Evolutionary conservation across 1,139 yeast species (phyloP).

Genomic region (Hemisphaericaspora xylofermentans): DNA sequence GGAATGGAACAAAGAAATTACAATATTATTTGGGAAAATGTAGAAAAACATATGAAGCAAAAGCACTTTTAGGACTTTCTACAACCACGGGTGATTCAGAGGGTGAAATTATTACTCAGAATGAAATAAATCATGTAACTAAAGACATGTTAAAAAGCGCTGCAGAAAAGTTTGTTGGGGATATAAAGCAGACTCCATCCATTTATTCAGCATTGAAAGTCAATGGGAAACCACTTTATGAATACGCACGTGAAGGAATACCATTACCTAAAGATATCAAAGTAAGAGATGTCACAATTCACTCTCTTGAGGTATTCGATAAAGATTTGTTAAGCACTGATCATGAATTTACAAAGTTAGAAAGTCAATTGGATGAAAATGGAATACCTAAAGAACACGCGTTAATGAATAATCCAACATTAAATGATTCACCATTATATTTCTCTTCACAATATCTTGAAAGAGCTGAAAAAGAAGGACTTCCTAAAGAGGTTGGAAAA

Average conservation of each 20-base stretch:
- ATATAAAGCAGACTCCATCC: constrained; percentile 88
- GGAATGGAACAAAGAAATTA: constrained; percentile 81
- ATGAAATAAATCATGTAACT: constrained; percentile 58
- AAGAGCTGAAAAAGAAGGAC: constrained; percentile 37
- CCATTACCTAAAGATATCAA: constrained; percentile 83
- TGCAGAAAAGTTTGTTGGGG: constrained; percentile 68
- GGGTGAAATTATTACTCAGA: constrained; percentile 70
- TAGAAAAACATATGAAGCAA: constrained; percentile 75
- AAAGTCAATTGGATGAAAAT: constrained; percentile 52
- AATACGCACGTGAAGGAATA: constrained; percentile 86
- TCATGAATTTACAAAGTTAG: constrained; percentile 55
- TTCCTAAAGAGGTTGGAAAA: constrained; percentile 27
- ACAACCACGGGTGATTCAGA: constrained; percentile 95
- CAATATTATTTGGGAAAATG: constrained; percentile 71
- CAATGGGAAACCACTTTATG: constrained; percentile 92
- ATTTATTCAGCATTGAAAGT: constrained; percentile 90
- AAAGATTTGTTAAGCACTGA: constrained; percentile 53
- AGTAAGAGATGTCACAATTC: constrained; percentile 67
- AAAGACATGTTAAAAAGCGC: constrained; percentile 50
- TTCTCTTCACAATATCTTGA: constrained; percentile 54
- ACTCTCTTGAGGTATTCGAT: constrained; percentile 50
- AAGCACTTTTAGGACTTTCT: constrained; percentile 82
- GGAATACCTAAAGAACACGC: constrained; percentile 49
- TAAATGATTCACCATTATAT: constrained; percentile 60
- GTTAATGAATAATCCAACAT: constrained; percentile 55